phyloP scores from a whole-genome alignment of 345 rosid genomes.

The Salix arbutifolia region DNA sequence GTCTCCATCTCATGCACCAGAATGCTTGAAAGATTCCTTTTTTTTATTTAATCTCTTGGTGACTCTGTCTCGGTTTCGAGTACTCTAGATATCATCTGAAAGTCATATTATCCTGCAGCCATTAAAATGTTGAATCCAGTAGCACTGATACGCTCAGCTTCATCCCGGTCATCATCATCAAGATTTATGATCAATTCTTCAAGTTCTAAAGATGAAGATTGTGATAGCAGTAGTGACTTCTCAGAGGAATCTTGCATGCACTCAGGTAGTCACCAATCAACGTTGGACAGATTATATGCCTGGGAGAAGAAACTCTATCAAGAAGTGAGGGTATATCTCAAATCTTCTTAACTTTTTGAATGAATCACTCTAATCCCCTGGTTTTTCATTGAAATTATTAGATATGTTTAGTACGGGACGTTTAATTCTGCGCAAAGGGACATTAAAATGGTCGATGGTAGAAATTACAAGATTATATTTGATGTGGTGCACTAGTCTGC shows the following conservation, averaged over 20 bases:
- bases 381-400: background rate
- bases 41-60: background rate
- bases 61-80: background rate
- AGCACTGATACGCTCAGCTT: conserved; percentile 82
- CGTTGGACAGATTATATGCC: conserved; percentile 69
- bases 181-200: conserved; percentile 64
- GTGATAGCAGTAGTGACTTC: conserved; percentile 54
- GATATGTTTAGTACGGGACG: background rate
- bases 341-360: background rate
- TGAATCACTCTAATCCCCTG: background rate
- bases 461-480: no score
- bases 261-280: conserved; percentile 76
- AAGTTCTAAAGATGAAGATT: conserved; percentile 47
- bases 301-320: conserved; percentile 98
- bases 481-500: no score
- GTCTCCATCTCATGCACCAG: background rate
- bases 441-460: no score
- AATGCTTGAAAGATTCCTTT: background rate
- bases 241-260: conserved; percentile 56
- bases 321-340: conserved; percentile 68
- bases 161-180: conserved; percentile 79
- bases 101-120: conserved; percentile 42
- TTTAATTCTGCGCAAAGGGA: no score
- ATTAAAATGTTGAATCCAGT: conserved; percentile 88
- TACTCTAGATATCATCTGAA: background rate